These are phyloP conservation scores for Euphrasia confusa DNA, from an alignment of 257 asterid species.

Conservation along the genomic window DNA sequence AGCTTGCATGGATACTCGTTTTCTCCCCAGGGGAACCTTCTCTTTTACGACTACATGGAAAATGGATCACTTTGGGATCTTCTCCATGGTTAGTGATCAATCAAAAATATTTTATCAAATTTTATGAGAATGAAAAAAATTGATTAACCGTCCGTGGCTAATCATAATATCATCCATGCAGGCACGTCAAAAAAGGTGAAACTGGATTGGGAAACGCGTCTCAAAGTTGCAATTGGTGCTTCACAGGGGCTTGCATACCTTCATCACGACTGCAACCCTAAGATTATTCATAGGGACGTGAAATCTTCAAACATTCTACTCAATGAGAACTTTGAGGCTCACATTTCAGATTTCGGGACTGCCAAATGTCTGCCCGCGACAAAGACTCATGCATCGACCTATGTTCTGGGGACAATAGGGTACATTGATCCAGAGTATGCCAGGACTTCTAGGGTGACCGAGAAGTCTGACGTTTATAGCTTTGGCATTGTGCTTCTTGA, in stretches of 20 bases:
- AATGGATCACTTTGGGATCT: constrained; percentile 99
- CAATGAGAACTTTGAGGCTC: constrained; percentile 84
- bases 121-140: neutral
- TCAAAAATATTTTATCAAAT: neutral
- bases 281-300: constrained; percentile 85
- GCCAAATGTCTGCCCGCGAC: constrained; percentile 71
- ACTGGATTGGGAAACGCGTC: constrained; percentile 92
- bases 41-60: constrained; percentile 93
- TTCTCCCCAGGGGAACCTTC: constrained; percentile 81
- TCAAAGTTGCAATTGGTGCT: constrained; percentile 89
- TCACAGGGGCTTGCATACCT: constrained; percentile 97
- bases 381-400: constrained; percentile 82
- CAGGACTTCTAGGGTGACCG: constrained; percentile 85
- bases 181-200: constrained; percentile 84
- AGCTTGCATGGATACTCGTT: constrained; percentile 90
- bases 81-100: constrained; percentile 64
- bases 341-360: constrained; percentile 88
- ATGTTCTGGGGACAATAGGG: constrained; percentile 92
- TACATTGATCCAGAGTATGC: constrained; percentile 98
- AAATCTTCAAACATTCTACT: constrained; percentile 85
- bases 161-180: constrained; percentile 22
- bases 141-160: neutral
- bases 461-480: constrained; percentile 90
- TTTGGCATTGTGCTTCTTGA: constrained; percentile 92
- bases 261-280: constrained; percentile 92